These are phyloP conservation scores for Pseudonitzschia pungens DNA, from an alignment of 108 stramenopile species.

Conservation along the genomic window DNA sequence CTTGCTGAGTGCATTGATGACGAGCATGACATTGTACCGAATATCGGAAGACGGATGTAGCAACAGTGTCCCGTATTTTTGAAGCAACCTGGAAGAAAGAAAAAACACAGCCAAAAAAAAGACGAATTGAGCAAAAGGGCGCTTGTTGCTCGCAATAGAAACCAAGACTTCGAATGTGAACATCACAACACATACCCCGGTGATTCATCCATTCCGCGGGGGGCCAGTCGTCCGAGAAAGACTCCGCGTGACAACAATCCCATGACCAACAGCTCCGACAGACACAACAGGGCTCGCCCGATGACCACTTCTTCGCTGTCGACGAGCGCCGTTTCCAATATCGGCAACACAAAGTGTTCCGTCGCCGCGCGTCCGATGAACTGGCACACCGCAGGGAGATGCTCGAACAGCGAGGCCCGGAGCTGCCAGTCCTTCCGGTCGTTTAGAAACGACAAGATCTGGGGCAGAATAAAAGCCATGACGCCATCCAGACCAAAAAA, in stretches of 20 bases:
- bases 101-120: neutral
- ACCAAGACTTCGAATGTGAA: neutral
- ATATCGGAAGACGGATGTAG: conserved; percentile 68
- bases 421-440: conserved; percentile 94
- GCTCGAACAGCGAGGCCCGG: conserved; percentile 85
- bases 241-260: conserved; percentile 61
- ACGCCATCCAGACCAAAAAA: conserved; percentile 91
- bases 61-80: conserved; percentile 70
- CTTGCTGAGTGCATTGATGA: conserved; percentile 49
- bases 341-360: conserved; percentile 93
- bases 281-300: conserved; percentile 63
- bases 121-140: neutral
- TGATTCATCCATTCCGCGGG: conserved; percentile 4
- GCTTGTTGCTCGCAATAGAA: neutral
- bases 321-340: conserved; percentile 89
- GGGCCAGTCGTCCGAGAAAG: conserved; percentile 41
- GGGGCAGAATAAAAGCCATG: conserved; percentile 88
- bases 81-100: conserved; percentile 45
- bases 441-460: conserved; percentile 91
- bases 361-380: conserved; percentile 90
- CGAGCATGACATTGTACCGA: conserved; percentile 41
- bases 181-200: conserved; percentile 21
- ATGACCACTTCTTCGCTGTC: conserved; percentile 90
- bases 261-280: conserved; percentile 59
- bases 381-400: conserved; percentile 85